These are phyloP conservation scores for Ophiostoma fasciatum DNA, from an alignment of 2,329 filamentous ascomycete species.

Conservation along the genomic window DNA sequence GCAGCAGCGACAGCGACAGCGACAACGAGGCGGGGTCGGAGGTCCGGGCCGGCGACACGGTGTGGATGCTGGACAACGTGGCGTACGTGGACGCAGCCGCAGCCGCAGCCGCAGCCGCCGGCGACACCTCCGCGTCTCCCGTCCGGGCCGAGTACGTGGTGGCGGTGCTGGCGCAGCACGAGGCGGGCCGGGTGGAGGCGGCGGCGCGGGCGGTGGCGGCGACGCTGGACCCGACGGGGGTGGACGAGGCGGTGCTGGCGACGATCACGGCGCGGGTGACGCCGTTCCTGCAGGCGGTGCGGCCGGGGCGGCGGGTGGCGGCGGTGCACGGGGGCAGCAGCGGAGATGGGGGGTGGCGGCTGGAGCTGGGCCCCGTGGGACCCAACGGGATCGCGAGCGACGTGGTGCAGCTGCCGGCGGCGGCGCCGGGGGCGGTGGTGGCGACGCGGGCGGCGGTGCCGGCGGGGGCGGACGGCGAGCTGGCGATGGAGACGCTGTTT, in stretches of 20 bases:
- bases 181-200: too few relatives aligned
- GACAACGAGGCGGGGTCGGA: too few relatives aligned
- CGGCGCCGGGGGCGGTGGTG: constrained; percentile 29
- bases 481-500: constrained; percentile 56
- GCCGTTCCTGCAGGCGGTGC: constrained; percentile 65
- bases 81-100: constrained; percentile 35
- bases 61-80: constrained; percentile 87
- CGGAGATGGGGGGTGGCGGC: constrained; percentile 20
- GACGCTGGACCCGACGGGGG: too few relatives aligned
- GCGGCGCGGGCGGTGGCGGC: constrained; percentile 27
- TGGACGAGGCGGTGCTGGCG: constrained; percentile 32
- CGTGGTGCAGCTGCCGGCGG: constrained; percentile 34
- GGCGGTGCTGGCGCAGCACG: constrained; percentile 57
- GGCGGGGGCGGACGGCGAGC: constrained; percentile 34
- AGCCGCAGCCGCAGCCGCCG: background rate
- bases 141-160: constrained; percentile 70
- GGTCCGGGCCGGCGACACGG: constrained; percentile 44
- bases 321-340: constrained; percentile 44
- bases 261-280: constrained; percentile 52
- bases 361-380: constrained; percentile 54
- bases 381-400: constrained; percentile 59
- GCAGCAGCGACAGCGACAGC: too few relatives aligned
- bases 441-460: constrained; percentile 36
- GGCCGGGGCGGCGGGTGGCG: constrained; percentile 54
- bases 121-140: too few relatives aligned